These are phyloP conservation scores for Pseudoscleropodium purum DNA, from an alignment of 225 moss, liverwort and hornwort genomes.

Conservation along the genomic window DNA sequence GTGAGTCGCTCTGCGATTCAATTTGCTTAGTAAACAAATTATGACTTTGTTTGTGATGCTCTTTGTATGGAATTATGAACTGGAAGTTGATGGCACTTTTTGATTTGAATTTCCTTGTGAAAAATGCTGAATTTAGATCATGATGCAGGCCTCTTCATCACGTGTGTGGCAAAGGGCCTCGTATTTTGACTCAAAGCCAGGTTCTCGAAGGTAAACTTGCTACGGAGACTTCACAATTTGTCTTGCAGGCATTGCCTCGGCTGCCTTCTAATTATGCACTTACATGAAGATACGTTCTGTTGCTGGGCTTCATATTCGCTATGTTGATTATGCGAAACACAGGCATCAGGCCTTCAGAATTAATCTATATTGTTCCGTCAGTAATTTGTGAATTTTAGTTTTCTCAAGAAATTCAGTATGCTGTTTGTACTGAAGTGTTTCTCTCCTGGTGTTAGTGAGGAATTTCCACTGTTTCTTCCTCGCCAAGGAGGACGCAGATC, in stretches of 20 bases:
- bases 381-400: neutral
- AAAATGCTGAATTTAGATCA: neutral
- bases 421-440: neutral
- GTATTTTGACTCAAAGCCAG: conserved; percentile 87
- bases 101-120: neutral
- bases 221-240: neutral
- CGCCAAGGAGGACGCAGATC: conserved; percentile 57
- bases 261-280: neutral
- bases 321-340: neutral
- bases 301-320: neutral
- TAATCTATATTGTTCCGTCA: neutral
- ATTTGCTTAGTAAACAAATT: neutral
- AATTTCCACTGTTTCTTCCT: conserved; percentile 88
- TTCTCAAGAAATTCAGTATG: neutral
- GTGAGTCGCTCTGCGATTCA: conserved; percentile 34
- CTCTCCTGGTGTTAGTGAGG: conserved; percentile 51
- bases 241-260: neutral
- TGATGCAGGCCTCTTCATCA: conserved; percentile 85
- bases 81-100: neutral
- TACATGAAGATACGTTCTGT: neutral
- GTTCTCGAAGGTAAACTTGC: conserved; percentile 68
- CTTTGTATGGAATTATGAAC: neutral
- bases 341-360: neutral
- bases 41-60: neutral
- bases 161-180: conserved; percentile 92